Percentiles rank a stretch among this genome's conserved stretches.
Evolutionary conservation across 768 basidiomycete species (phyloP).

Genomic region (Podaxis sp.): DNA sequence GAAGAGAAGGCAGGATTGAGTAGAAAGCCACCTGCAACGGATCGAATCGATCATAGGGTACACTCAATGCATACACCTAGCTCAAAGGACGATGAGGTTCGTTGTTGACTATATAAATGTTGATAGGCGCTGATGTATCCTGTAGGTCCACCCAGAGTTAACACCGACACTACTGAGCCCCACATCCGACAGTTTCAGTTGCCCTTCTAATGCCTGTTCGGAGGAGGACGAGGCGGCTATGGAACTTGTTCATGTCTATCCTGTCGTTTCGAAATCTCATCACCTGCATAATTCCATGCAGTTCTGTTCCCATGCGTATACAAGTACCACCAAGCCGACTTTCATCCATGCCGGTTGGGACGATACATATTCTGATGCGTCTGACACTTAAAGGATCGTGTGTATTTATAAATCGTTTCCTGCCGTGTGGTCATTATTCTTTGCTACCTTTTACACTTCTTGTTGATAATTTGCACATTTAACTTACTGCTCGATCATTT

Average conservation of each 20-base stretch:
- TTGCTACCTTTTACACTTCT: conserved; percentile 1
- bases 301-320: conserved; percentile 3
- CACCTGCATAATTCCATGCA: conserved; percentile 6
- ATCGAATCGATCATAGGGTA: neutral
- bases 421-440: neutral
- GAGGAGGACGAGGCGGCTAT: conserved; percentile 19
- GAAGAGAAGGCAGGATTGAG: conserved; percentile 1
- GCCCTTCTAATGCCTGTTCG: conserved; percentile 16
- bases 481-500: conserved; percentile 8
- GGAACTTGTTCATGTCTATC: conserved; percentile 24
- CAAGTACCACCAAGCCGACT: conserved; percentile 35
- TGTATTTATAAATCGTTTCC: neutral
- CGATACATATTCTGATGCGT: conserved; percentile 37
- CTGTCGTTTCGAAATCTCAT: conserved; percentile 16
- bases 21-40: neutral
- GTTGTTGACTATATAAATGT: neutral
- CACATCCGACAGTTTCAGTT: conserved; percentile 10
- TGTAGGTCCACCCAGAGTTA: neutral
- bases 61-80: neutral
- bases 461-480: neutral
- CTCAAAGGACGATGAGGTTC: conserved; percentile 10
- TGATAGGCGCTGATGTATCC: neutral
- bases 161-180: conserved; percentile 1
- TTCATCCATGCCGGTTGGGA: conserved; percentile 58
- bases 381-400: conserved; percentile 19